Evolutionary conservation across 352 stramenopile genomes (phyloP).

Genomic region (Phytophthora palmivora): DNA sequence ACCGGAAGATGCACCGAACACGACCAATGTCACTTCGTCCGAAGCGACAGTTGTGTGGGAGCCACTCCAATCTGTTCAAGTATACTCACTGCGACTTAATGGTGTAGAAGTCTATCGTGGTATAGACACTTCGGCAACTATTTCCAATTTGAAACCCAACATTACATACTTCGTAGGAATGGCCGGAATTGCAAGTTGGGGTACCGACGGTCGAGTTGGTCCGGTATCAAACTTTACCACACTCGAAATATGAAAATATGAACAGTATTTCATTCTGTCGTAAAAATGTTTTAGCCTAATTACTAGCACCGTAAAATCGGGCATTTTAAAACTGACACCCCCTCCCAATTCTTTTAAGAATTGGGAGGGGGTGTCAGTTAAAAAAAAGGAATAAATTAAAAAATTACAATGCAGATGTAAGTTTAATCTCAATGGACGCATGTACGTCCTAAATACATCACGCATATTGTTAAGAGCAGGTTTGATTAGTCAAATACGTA

Average conservation of each 20-base stretch:
- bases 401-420: too few relatives aligned
- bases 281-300: too few relatives aligned
- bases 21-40: constrained; percentile 51
- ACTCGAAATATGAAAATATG: constrained; percentile 14
- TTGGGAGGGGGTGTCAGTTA: too few relatives aligned
- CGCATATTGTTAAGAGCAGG: too few relatives aligned
- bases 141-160: constrained; percentile 62
- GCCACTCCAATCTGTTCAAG: constrained; percentile 53
- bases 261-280: background rate
- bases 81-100: constrained; percentile 81
- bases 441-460: too few relatives aligned
- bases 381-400: too few relatives aligned
- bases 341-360: too few relatives aligned
- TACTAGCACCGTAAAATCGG: too few relatives aligned
- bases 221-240: constrained; percentile 80
- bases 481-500: too few relatives aligned
- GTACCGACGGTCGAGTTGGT: constrained; percentile 61
- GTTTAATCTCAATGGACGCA: too few relatives aligned
- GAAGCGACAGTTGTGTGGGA: constrained; percentile 59
- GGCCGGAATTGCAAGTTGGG: constrained; percentile 68
- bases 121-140: constrained; percentile 39
- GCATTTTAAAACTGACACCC: too few relatives aligned
- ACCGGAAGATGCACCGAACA: constrained; percentile 32
- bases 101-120: constrained; percentile 78
- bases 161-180: constrained; percentile 80